Evolutionary conservation across 2,329 filamentous ascomycete species (phyloP), one percentile per base, ranked within the genome.

Genomic region (Shiraia sp.): DNA sequence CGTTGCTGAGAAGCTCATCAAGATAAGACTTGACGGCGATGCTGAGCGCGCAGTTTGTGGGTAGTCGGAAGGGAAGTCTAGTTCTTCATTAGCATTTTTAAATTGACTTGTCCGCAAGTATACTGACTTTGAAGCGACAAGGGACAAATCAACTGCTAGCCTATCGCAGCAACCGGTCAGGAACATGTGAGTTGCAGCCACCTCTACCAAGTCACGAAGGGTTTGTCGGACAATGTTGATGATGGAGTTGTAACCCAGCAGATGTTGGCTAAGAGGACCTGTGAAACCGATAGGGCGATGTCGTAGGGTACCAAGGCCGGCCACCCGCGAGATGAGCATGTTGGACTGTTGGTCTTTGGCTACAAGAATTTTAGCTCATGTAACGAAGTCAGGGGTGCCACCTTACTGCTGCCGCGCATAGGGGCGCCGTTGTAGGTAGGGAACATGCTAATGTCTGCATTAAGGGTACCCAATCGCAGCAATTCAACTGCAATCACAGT

Each of bases 271-370:
- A 1, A 99, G 79, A 1, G 93, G 92, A 1, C 93, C 93, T 2
- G 92, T 96, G 70, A 96, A 99, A 22, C 93, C 93, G 55, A 92
- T 91, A 3, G 81, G 79, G 56, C 88, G 81, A 66, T 99, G 93
- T 23, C 85, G 82, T 48, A 97, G 77, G 61, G 87, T 89, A 36
- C 90, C 81, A 43, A 97, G 76, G 38, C 88, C 90, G 10, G 91
- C 88, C 47, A 91, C 86, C 27, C 93, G 86, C 55, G 90, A 93
- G 58, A 97, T 84, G 31, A 99, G 79, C 40, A 93, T 79, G 31
- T 90, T 83, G 59, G 86, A 86, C 23, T 80, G 78, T 65, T 88
- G 90, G 53, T 96, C 90, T 28, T 88, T 82, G 3, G 87, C 87
- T 65, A 66, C 33, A 26, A 19, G 30, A 14, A 22, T 49, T 42